Base-by-base conservation (phyloP, 2,329 filamentous ascomycete species). In the Monosporascus sp. region DNA sequence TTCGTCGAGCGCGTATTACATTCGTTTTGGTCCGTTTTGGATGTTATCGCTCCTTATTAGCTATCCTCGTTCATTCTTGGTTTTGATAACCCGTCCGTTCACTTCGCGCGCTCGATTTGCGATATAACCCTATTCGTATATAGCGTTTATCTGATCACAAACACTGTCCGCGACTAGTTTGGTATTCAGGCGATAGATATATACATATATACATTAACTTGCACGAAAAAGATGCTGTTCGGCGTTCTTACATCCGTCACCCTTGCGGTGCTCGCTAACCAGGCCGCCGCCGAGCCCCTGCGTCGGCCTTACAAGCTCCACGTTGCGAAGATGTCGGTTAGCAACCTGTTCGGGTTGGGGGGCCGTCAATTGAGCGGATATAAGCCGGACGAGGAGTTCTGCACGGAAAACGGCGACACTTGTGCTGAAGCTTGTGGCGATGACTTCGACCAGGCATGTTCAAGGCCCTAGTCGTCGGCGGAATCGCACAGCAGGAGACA, bases 351-450 rank as follows among this genome's bases (percentile, higher is more conserved):
- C 22, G 63, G 62, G 18, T 57, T 67, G 22, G 53, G 58, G 5
- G 60, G 58, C 39, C 60, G 64, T 18, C 51, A 37, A 2, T 57
- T 62, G 14, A 57, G 54, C 31, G 65, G 62, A 53, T 69, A 68
- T 48, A 50, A 62, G 22, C 65, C 67, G 7, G 59, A 55, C 39
- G 57, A 66, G 48, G 56, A 67, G 48, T 60, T 63, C n/a, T 68
- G 67, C 41, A 35, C 31, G 31, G 58, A 60, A 6, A 54, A 44
- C 18, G 67, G 66, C 15, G 37, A 61, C 14, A 67, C 65, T 5
- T 67, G 65, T 46, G 63, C 68, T 6, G 68, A 66, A 49, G 70
- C 70, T 17, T 72, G 72, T 53, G 65, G 66, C 22, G 64, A 60
- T 36, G 63, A 67, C 2, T 66, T 66, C 36, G 55, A 65, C 50